A percentile compares a stretch with the other conserved stretches of the same genome.
Evolutionary conservation across 257 asterid genomes (phyloP).

Genomic region (Gynochthodes officinalis): DNA sequence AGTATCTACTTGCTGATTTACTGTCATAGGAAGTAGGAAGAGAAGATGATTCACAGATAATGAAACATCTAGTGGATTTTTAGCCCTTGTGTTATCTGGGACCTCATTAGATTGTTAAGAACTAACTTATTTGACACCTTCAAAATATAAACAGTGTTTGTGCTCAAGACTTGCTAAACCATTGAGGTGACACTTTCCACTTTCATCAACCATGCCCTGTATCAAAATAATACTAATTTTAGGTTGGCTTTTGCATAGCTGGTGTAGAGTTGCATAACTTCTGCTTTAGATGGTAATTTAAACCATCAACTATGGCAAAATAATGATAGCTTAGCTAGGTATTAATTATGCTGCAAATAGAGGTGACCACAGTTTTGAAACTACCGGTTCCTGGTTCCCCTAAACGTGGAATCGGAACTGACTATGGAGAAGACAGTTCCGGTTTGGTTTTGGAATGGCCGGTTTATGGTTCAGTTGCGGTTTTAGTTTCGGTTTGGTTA

Average conservation of each 20-base stretch:
- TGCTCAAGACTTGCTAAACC: not conserved
- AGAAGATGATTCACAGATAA: slow-evolving; percentile 4
- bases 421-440: no score
- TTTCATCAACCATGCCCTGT: not conserved
- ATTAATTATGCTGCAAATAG: no score
- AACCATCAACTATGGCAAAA: not conserved
- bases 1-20: not conserved
- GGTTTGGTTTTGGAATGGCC: no score
- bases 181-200: not conserved
- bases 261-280: not conserved
- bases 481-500: no score
- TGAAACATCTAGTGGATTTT: not conserved
- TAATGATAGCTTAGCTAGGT: not conserved
- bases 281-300: not conserved
- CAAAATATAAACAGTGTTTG: not conserved
- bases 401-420: no score
- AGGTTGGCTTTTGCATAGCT: not conserved
- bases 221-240: no score
- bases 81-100: not conserved
- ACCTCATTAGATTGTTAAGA: not conserved
- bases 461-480: no score
- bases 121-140: not conserved
- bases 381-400: no score
- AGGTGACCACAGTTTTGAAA: no score
- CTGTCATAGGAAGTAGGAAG: not conserved